Conservation (phyloP, 1,139 yeast species). For the Nakaseomyces uthaithaninus region DNA sequence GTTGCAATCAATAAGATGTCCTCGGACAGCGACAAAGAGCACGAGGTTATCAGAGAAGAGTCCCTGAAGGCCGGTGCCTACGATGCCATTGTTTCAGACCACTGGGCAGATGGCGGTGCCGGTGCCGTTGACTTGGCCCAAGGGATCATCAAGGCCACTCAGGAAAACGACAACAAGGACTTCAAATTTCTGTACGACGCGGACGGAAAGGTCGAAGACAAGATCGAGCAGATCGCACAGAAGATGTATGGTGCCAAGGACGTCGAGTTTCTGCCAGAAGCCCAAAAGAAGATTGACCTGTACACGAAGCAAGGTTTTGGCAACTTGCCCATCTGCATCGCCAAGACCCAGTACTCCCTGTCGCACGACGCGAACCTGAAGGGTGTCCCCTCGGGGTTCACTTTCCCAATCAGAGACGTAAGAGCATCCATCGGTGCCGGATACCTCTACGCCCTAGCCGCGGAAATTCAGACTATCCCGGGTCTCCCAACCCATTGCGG, state of each 20-base stretch:
- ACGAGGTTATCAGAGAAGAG: constrained; percentile 72
- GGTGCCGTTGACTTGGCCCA: constrained; percentile 87
- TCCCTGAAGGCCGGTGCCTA: constrained; percentile 89
- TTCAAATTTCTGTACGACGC: constrained; percentile 70
- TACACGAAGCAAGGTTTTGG: constrained; percentile 66
- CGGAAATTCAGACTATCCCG: constrained; percentile 77
- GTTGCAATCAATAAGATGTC: constrained; percentile 93
- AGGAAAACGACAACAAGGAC: constrained; percentile 38
- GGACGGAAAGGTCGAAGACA: constrained; percentile 66
- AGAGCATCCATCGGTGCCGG: constrained; percentile 81
- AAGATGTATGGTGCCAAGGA: constrained; percentile 71
- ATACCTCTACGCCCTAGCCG: constrained; percentile 72
- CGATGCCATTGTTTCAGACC: constrained; percentile 91
- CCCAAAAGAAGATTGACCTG: constrained; percentile 56
- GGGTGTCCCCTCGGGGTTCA: constrained; percentile 75
- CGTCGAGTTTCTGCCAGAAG: constrained; percentile 59
- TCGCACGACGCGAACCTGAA: constrained; percentile 75
- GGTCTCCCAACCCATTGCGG: constrained; percentile 80
- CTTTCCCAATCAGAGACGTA: constrained; percentile 71
- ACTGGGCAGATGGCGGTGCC: constrained; percentile 96
- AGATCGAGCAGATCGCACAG: constrained; percentile 56
- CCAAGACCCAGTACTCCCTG: constrained; percentile 75
- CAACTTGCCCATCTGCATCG: constrained; percentile 70
- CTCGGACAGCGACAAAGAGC: constrained; percentile 77
- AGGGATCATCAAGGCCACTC: constrained; percentile 73